Evolutionary conservation across 2,329 filamentous ascomycete genomes (phyloP), one percentile per base, ranked within the genome.

Genomic region (Sclerotinia trifoliorum): DNA sequence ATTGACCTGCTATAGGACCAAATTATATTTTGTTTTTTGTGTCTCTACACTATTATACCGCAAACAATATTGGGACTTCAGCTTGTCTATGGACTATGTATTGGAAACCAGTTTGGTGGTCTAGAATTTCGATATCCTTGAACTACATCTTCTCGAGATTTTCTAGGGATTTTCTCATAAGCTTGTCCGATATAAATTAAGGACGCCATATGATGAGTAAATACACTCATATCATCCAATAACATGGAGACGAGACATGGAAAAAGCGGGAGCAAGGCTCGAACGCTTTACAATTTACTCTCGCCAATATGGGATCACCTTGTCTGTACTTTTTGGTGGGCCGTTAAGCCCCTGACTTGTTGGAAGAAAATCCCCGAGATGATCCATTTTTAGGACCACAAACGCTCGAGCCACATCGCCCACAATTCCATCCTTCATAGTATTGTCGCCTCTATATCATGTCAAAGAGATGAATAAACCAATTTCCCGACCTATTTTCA

Each of bases 401-500:
- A 32, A 66, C 55, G 55, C 55, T 60, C 32, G 44, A 66, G 46
- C 64, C 65, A 62, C 44, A 39, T 24, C 32, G 46, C 19, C 60
- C 29, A 51, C 29, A 24, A 35, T 51, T 42, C 21, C 29, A n/a
- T 17, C 21, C 44, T 61, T 8, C 19, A 35, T 8, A 62, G 29
- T 49, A 39, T 62, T 35, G 21, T 35, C 17, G 44, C 24, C 65
- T 15, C 24, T 21, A 42, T 24, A 35, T 51, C 17, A 48, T 51
- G n/a, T 58, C 55, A 49, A 17, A 54, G 17, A 55, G n/a, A 35
- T 49, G 32, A 17, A 61, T 39, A n/a, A 21, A 26, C 44, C 65
- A 66, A 66, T 61, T 42, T 66, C 55, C 26, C 29, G 55, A 42
- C 65, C 65, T 7, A 44, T 52, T 55, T 52, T n/a, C 44, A 61